These are phyloP conservation scores for Aspergillus spinulosporus DNA, from an alignment of 2,329 filamentous ascomycete species.

Conservation along the genomic window DNA sequence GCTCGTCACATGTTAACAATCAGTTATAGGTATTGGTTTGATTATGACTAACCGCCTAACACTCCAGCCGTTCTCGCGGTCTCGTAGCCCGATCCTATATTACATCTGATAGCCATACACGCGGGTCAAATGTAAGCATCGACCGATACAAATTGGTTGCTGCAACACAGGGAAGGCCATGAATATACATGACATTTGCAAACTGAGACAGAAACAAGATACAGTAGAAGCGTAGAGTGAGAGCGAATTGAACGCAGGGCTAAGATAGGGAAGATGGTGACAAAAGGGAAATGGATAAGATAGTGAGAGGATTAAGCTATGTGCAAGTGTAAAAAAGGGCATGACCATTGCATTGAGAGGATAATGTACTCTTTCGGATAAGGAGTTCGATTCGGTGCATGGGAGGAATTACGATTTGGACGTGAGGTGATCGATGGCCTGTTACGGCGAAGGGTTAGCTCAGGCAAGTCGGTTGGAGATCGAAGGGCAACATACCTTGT, in stretches of 20 bases:
- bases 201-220: slow-evolving; percentile 10
- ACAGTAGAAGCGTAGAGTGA: slow-evolving; percentile 4
- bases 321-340: slow-evolving; percentile 11
- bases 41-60: slow-evolving; percentile 12
- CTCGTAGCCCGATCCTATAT: slow-evolving; percentile 16
- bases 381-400: neutral
- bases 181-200: slow-evolving; percentile 21
- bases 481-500: slow-evolving; percentile 66
- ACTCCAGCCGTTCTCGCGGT: slow-evolving; percentile 10
- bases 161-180: neutral
- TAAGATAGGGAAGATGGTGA: slow-evolving; percentile 14
- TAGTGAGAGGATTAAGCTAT: slow-evolving; percentile 16
- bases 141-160: neutral
- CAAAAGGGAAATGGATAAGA: slow-evolving; percentile 5
- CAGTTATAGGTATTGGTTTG: slow-evolving; percentile 7
- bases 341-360: neutral
- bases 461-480: too few relatives aligned
- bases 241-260: slow-evolving; percentile 7
- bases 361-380: neutral
- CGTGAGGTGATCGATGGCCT: too few relatives aligned
- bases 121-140: neutral
- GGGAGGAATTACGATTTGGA: too few relatives aligned
- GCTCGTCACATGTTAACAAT: neutral
- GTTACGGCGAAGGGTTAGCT: too few relatives aligned
- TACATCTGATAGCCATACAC: slow-evolving; percentile 18